These are phyloP conservation scores for Anisodus tanguticus DNA, from an alignment of 257 asterid species.

Conservation along the genomic window DNA sequence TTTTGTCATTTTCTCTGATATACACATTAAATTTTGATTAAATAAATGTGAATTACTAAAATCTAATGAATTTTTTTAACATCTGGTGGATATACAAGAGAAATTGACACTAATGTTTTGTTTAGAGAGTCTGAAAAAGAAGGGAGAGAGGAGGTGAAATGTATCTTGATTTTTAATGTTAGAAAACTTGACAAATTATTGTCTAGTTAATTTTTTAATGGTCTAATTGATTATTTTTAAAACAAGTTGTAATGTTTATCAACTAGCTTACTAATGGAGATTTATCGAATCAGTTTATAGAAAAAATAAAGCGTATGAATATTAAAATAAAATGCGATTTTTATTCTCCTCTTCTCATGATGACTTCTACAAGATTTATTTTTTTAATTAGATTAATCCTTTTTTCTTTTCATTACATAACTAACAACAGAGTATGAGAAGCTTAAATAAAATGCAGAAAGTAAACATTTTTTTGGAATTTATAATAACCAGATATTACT, in stretches of 20 bases:
- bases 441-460: no score
- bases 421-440: no score
- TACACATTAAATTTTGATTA: background rate
- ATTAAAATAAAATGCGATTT: background rate
- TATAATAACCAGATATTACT: no score
- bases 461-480: no score
- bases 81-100: background rate
- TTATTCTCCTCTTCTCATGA: no score
- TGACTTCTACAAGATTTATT: no score
- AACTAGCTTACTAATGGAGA: background rate
- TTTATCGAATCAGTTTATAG: background rate
- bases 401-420: no score
- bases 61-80: background rate
- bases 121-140: background rate
- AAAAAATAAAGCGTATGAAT: background rate
- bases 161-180: background rate
- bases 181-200: background rate
- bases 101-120: background rate
- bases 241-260: conserved; percentile 3
- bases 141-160: conserved; percentile 14
- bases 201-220: background rate
- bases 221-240: background rate
- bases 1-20: no score
- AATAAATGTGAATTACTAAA: background rate
- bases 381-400: no score